Evolutionary conservation across 2,329 filamentous ascomycete species (phyloP).

Genomic region (Neofusicoccum umdonicola): DNA sequence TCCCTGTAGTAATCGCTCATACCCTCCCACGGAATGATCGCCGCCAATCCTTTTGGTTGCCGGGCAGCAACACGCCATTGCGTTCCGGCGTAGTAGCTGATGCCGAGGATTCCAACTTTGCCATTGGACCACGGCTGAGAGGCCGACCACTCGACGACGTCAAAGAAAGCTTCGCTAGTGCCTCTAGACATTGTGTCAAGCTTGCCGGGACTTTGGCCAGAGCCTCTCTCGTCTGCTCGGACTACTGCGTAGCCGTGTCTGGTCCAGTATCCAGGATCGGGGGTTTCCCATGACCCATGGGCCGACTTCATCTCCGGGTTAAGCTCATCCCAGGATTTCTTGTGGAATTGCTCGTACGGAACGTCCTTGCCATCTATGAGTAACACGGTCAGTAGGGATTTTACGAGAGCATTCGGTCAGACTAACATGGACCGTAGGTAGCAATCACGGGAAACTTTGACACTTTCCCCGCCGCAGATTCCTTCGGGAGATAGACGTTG

Average conservation of each 20-base stretch:
- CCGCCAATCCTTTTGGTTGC: slow-evolving; percentile 39
- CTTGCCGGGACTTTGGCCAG: slow-evolving; percentile 47
- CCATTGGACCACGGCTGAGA: slow-evolving; percentile 49
- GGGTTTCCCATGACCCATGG: slow-evolving; percentile 52
- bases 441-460: too few species aligned
- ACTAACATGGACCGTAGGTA: too few species aligned
- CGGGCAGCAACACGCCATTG: slow-evolving; percentile 53
- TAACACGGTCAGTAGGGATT: too few species aligned
- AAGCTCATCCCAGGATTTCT: too few species aligned
- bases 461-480: too few species aligned
- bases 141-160: slow-evolving; percentile 52
- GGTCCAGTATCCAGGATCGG: slow-evolving; percentile 59
- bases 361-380: too few species aligned
- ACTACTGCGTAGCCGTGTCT: slow-evolving; percentile 55
- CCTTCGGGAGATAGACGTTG: too few species aligned
- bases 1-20: slow-evolving; percentile 58
- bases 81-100: slow-evolving; percentile 49
- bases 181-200: slow-evolving; percentile 52
- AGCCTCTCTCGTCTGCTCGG: slow-evolving; percentile 51
- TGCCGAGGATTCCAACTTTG: slow-evolving; percentile 50
- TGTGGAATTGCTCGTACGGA: too few species aligned
- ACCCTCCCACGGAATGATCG: slow-evolving; percentile 54
- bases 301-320: too few species aligned
- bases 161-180: slow-evolving; percentile 50
- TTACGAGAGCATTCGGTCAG: too few species aligned